Conservation (phyloP, 2,329 filamentous ascomycete species). For the Cladophialophora exuberans region DNA sequence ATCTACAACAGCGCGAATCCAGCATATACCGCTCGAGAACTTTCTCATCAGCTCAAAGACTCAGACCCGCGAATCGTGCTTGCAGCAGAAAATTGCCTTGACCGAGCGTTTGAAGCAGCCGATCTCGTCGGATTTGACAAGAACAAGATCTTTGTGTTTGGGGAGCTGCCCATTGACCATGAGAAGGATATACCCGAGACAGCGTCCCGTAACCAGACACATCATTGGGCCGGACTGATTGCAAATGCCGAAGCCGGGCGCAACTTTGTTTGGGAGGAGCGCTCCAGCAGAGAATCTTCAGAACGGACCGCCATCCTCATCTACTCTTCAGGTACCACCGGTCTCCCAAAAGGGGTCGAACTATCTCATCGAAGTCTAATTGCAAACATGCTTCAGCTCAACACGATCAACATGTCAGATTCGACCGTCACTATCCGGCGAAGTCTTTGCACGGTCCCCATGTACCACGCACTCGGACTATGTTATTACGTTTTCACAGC, state of each 20-base stretch:
- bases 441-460: constrained; percentile 17
- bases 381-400: constrained; percentile 19
- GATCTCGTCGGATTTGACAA: constrained; percentile 57
- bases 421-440: not conserved
- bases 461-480: constrained; percentile 24
- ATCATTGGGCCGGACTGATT: constrained; percentile 68
- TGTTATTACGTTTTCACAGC: constrained; percentile 16
- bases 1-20: constrained; percentile 56
- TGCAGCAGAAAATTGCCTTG: constrained; percentile 62
- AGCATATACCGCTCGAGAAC: constrained; percentile 50
- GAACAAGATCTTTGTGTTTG: constrained; percentile 67
- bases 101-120: constrained; percentile 69
- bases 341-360: constrained; percentile 62
- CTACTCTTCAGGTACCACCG: constrained; percentile 66
- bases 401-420: constrained; percentile 13
- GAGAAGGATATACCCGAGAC: not conserved
- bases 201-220: not conserved
- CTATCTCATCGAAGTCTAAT: constrained; percentile 53
- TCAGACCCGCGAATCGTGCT: constrained; percentile 68
- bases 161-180: constrained; percentile 44
- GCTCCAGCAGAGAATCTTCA: constrained; percentile 43
- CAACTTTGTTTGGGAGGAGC: constrained; percentile 66
- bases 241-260: constrained; percentile 55
- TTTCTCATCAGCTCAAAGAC: constrained; percentile 50
- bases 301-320: constrained; percentile 52